Evolutionary conservation across 495 filamentous ascomycete species (phyloP).

Genomic region (Sordaria brevicollis): DNA sequence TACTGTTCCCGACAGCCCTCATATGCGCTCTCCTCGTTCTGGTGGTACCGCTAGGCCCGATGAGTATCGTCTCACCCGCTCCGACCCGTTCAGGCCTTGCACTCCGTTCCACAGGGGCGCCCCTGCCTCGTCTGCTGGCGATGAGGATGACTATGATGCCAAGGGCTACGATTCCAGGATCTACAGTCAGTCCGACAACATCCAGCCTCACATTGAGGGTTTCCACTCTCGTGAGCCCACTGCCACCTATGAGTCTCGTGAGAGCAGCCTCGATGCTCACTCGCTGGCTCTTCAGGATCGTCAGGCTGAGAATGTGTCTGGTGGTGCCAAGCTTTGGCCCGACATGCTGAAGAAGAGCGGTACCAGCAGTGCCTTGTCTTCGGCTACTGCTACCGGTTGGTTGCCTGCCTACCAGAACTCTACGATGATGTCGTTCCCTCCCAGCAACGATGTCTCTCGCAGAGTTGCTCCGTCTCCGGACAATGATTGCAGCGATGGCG

Average conservation of each 20-base stretch:
- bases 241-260: conserved; percentile 1
- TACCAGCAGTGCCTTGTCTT: conserved; percentile 32
- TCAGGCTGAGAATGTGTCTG: conserved; percentile 7
- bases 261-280: conserved; percentile 9
- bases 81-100: conserved; percentile 27
- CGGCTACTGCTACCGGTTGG: conserved; percentile 36
- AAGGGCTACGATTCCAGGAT: conserved; percentile 14
- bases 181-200: conserved; percentile 9
- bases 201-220: not conserved
- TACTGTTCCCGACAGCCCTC: not conserved
- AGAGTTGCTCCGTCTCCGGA: conserved; percentile 5
- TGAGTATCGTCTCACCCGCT: conserved; percentile 13
- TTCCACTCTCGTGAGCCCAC: not conserved
- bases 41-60: conserved; percentile 3
- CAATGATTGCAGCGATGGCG: conserved; percentile 15
- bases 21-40: not conserved
- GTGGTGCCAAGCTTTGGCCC: conserved; percentile 28
- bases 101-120: conserved; percentile 16
- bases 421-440: not conserved
- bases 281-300: conserved; percentile 12
- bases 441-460: not conserved
- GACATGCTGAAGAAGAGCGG: conserved; percentile 33
- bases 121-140: conserved; percentile 1
- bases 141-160: conserved; percentile 14
- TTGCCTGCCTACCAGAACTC: conserved; percentile 29